phyloP scores from a whole-genome alignment of 768 basidiomycete genomes.

The Lactarius hatsudake region DNA sequence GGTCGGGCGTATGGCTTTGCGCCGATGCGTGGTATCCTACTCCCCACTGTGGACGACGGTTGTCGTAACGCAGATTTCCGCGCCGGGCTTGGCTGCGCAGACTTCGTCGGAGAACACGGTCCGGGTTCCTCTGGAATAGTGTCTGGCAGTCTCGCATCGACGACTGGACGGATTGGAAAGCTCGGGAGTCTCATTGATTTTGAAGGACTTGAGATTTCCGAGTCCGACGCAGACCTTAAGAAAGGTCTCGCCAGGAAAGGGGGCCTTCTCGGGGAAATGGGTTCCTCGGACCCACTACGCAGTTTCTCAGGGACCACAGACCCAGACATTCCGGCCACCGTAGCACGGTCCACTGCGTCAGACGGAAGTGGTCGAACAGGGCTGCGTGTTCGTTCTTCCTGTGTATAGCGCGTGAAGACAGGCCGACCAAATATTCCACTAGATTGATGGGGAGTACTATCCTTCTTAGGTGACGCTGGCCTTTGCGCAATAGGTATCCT shows the following conservation, averaged over 20 bases:
- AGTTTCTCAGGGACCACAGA: not conserved
- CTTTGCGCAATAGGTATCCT: conserved; percentile 25
- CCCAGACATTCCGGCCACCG: not conserved
- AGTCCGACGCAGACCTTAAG: conserved; percentile 23
- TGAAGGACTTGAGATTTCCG: conserved; percentile 22
- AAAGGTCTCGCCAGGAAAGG: conserved; percentile 9
- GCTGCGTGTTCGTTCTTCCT: conserved; percentile 13
- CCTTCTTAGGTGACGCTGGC: conserved; percentile 17
- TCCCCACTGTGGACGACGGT: conserved; percentile 32
- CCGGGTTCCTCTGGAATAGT: conserved; percentile 23
- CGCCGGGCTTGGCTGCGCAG: conserved; percentile 6
- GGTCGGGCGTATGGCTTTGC: conserved; percentile 36
- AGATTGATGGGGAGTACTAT: conserved; percentile 1
- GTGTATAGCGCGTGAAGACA: conserved; percentile 23
- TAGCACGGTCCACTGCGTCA: not conserved
- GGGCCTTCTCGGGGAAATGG: conserved; percentile 6
- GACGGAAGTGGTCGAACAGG: conserved; percentile 14
- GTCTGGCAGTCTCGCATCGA: conserved; percentile 14
- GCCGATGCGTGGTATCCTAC: conserved; percentile 38
- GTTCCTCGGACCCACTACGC: conserved; percentile 27
- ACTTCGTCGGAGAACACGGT: conserved; percentile 5
- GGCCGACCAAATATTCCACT: conserved; percentile 21
- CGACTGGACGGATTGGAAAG: conserved; percentile 18
- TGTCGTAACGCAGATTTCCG: conserved; percentile 30
- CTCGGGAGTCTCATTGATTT: conserved; percentile 3